These are phyloP conservation scores for Rhododendron simsii DNA, from an alignment of 148 eudicot species.

Conservation along the genomic window DNA sequence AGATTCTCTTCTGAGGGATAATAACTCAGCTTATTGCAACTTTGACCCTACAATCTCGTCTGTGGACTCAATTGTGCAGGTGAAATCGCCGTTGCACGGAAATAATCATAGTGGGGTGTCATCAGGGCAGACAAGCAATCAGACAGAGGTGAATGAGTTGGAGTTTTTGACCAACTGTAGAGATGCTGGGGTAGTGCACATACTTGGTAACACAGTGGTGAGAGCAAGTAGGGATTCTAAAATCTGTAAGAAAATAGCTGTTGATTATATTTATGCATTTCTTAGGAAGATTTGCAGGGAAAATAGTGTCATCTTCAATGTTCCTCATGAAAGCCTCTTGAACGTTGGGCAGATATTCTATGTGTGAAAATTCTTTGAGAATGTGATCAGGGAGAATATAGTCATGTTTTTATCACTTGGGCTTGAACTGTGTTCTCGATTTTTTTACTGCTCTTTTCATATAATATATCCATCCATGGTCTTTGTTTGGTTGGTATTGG, in stretches of 20 bases:
- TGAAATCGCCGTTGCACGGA: constrained; percentile 29
- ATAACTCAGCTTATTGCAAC: constrained; percentile 12
- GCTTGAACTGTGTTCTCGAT: background rate
- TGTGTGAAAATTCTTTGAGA: constrained; percentile 28
- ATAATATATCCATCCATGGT: background rate
- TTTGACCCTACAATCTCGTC: constrained; percentile 46
- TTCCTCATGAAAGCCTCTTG: constrained; percentile 90
- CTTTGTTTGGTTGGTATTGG: background rate
- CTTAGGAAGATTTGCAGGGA: constrained; percentile 98
- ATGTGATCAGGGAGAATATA: background rate
- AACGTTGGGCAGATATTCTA: constrained; percentile 91
- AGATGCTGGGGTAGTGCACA: constrained; percentile 96
- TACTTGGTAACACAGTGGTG: constrained; percentile 82
- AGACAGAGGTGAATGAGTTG: constrained; percentile 61
- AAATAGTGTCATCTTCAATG: constrained; percentile 86
- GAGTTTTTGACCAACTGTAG: constrained; percentile 69
- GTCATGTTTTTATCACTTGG: background rate
- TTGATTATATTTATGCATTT: constrained; percentile 91
- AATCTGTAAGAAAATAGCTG: constrained; percentile 57
- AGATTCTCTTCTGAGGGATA: constrained; percentile 31
- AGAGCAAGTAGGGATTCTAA: constrained; percentile 65
- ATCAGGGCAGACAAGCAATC: constrained; percentile 54
- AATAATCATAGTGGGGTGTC: constrained; percentile 30
- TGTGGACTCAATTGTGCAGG: constrained; percentile 67
- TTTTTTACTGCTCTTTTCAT: background rate